Conservation (phyloP, 371 early-diverging fungal species). For the Mortierella sp. region DNA sequence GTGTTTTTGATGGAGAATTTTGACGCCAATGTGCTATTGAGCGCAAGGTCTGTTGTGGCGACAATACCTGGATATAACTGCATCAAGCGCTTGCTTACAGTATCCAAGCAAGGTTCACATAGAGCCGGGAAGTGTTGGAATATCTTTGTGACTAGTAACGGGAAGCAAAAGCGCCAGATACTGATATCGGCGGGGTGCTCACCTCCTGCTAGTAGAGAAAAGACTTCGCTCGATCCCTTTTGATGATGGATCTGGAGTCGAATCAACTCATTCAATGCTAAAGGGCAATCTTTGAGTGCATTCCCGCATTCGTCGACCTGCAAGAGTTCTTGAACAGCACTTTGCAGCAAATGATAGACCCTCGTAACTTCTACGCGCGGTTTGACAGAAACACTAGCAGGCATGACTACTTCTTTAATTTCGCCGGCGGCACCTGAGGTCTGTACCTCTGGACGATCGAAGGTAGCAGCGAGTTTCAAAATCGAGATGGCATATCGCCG, state of each 20-base stretch:
- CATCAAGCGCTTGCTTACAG: constrained; percentile 71
- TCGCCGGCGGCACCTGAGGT: constrained; percentile 3
- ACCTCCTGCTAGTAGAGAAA: constrained; percentile 61
- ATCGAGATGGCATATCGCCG: constrained; percentile 73
- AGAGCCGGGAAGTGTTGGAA: constrained; percentile 73
- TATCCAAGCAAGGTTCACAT: constrained; percentile 71
- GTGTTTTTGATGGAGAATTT: constrained; percentile 57
- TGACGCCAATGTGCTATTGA: constrained; percentile 49
- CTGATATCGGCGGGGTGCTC: constrained; percentile 60
- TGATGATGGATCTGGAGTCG: constrained; percentile 68
- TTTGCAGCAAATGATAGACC: constrained; percentile 61
- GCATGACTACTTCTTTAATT: constrained; percentile 34
- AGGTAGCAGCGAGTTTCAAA: constrained; percentile 66
- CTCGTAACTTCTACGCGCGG: constrained; percentile 53
- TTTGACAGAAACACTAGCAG: constrained; percentile 36
- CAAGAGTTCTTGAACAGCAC: constrained; percentile 63
- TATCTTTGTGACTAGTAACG: constrained; percentile 73
- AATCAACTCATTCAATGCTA: constrained; percentile 60
- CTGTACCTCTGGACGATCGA: constrained; percentile 58
- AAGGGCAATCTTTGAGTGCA: constrained; percentile 58
- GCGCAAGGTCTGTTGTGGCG: constrained; percentile 64
- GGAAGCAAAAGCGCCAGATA: constrained; percentile 76
- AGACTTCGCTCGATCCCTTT: constrained; percentile 56
- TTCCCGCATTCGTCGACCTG: constrained; percentile 66
- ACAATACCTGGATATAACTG: constrained; percentile 72